Evolutionary conservation across 1,284 basidiomycete genomes (phyloP), one percentile per base, ranked within the genome.

Genomic region (Irpex sp.): DNA sequence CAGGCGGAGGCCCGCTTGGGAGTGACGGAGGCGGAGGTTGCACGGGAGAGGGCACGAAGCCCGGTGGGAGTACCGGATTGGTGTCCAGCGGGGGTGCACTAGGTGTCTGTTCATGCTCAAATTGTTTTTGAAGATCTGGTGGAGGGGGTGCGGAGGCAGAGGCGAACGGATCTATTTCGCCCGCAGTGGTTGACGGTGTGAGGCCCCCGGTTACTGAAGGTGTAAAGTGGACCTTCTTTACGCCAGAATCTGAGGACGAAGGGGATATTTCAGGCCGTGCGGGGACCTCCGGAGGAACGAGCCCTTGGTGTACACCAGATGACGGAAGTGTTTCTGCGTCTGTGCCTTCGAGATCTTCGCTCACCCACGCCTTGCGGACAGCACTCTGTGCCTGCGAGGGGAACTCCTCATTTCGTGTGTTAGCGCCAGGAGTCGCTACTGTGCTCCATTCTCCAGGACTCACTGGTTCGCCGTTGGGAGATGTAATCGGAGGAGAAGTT

Each of bases 401-500:
- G 11, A 47, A 8, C 15, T 55, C 9, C 34, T 56, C 49, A 17
- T 51, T 51, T 2, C 40, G 49, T 6, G 54, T 34, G 54, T 64
- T 60, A 6, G 67, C 59, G 1, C 88, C 88, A 11, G 86, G 86
- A 1, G 86, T 89, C 11, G 87, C 86, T 4, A 81, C 79, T 1
- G 85, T 86, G 67, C 87, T 90, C 85, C 85, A 89, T 59, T 74
- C 78, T 2, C 82, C 83, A 9, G 85, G 81, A n/a, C 79, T 83
- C 51, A 74, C 67, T 0, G 67, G 68, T 5, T 63, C 66, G n/a
- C 64, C 59, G 64, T 62, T 13, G 64, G 52, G 58, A 57, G 37
- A 40, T 26, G 57, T 38, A 4, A 59, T 48, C 13, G 48, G 57
- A 6, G 15, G 55, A 4, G 66, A 61, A 1, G 61, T 55, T 17